Percentiles rank a stretch among this genome's conserved stretches.
These are phyloP conservation scores for Arthrobotrys conoides DNA, from an alignment of 2,329 filamentous ascomycete genomes.

Conservation along the genomic window DNA sequence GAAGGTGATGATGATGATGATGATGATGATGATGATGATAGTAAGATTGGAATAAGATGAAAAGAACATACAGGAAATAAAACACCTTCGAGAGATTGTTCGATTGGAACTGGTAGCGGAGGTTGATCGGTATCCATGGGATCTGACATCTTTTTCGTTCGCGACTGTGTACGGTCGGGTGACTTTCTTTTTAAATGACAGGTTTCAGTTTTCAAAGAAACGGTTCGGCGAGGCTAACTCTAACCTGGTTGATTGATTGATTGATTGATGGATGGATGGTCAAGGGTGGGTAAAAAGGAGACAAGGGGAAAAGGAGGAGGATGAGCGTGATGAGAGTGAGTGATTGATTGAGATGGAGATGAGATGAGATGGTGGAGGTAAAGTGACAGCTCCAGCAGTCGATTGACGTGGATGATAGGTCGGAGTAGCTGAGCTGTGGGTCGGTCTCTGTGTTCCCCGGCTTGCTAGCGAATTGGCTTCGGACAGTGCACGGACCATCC, in stretches of 20 bases:
- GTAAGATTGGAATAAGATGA: no score
- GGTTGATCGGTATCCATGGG: slow-evolving; percentile 52
- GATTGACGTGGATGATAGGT: not conserved
- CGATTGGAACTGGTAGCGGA: slow-evolving; percentile 19
- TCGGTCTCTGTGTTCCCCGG: not conserved
- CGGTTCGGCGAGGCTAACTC: not conserved
- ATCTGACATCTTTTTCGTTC: slow-evolving; percentile 34
- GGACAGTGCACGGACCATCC: not conserved
- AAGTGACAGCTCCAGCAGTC: not conserved
- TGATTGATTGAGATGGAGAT: not conserved
- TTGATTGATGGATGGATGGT: not conserved
- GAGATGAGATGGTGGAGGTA: not conserved
- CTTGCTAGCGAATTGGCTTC: not conserved
- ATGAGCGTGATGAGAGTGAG: no score
- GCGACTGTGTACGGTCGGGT: no score
- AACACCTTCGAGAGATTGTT: slow-evolving; percentile 52
- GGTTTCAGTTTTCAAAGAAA: no score
- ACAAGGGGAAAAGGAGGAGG: no score
- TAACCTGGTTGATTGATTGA: not conserved
- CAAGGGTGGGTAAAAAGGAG: no score
- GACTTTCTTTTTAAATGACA: no score
- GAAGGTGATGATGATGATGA: slow-evolving; percentile 5
- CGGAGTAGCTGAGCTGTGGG: not conserved
- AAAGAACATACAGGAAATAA: slow-evolving; percentile 44
- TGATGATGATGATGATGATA: slow-evolving; percentile 5